Evolutionary conservation across 768 basidiomycete species (phyloP).

Genomic region (Boletus vinaceobasis): DNA sequence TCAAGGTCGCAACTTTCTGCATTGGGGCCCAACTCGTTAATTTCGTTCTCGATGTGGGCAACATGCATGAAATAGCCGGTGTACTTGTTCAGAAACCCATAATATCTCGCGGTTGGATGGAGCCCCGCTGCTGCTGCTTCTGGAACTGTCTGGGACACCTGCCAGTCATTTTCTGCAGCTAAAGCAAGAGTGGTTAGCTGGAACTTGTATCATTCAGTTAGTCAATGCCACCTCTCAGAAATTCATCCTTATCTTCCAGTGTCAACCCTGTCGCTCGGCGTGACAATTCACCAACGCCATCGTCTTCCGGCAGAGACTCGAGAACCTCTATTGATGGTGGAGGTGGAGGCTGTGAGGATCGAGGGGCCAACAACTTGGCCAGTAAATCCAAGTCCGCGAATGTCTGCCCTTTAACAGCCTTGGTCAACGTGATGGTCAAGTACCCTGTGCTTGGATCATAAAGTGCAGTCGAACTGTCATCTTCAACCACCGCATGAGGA

Average conservation of each 20-base stretch:
- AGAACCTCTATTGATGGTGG: conserved; percentile 59
- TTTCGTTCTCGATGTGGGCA: conserved; percentile 72
- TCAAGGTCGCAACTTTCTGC: conserved; percentile 52
- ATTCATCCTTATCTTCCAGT: conserved; percentile 51
- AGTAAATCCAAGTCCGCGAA: conserved; percentile 80
- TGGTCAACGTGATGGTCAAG: conserved; percentile 69
- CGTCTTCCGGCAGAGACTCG: conserved; percentile 23
- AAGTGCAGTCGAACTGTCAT: conserved; percentile 60
- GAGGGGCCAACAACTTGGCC: conserved; percentile 72
- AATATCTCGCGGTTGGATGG: conserved; percentile 44
- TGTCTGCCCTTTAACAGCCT: conserved; percentile 59
- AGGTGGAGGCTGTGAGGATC: conserved; percentile 35
- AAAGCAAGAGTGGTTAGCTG: conserved; percentile 9
- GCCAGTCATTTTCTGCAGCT: conserved; percentile 83
- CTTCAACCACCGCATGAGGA: conserved; percentile 59
- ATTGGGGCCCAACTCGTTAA: conserved; percentile 71
- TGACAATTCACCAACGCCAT: conserved; percentile 41
- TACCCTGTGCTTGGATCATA: conserved; percentile 82
- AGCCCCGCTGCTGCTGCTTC: conserved; percentile 37
- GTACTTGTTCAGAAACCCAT: conserved; percentile 76
- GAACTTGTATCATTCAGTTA: background rate
- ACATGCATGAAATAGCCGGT: conserved; percentile 74
- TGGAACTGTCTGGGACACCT: conserved; percentile 61
- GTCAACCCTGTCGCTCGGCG: conserved; percentile 43
- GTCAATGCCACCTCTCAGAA: conserved; percentile 48